Conservation (phyloP, 768 basidiomycete genomes). For the Strobilomyces dryophilus region DNA sequence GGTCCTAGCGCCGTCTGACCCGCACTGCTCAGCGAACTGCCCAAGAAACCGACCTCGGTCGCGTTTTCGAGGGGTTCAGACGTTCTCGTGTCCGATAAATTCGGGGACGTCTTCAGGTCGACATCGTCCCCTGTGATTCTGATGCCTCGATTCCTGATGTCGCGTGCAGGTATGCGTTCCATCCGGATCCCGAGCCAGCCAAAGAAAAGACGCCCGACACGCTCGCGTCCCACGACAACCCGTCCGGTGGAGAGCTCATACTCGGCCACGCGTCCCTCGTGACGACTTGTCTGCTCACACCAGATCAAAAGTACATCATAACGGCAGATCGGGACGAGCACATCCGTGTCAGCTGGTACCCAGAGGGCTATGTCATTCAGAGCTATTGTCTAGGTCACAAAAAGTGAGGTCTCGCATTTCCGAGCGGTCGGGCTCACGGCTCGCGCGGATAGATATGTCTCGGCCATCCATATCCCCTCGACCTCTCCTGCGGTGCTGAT, state of each 20-base stretch:
- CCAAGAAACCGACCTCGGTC: constrained; percentile 77
- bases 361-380: constrained; percentile 82
- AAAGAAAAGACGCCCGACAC: constrained; percentile 31
- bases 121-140: constrained; percentile 6
- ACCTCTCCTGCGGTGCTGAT: constrained; percentile 50
- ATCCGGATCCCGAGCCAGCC: constrained; percentile 17
- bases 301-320: constrained; percentile 70
- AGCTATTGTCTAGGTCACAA: constrained; percentile 81
- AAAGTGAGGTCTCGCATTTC: constrained; percentile 46
- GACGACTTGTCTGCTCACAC: constrained; percentile 64
- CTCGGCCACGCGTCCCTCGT: constrained; percentile 89
- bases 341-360: constrained; percentile 87
- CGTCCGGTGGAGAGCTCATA: constrained; percentile 63
- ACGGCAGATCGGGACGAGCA: constrained; percentile 96
- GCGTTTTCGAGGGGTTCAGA: constrained; percentile 57
- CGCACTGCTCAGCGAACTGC: constrained; percentile 54
- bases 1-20: constrained; percentile 1
- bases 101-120: constrained; percentile 89
- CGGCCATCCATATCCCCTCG: constrained; percentile 67
- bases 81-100: constrained; percentile 88
- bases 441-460: constrained; percentile 55
- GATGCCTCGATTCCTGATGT: background rate
- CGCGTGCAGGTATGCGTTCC: constrained; percentile 56
- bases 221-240: constrained; percentile 61
- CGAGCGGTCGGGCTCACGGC: background rate